These are phyloP conservation scores for Trebouxia sp. DNA, from an alignment of 139 green algal genomes.

Conservation along the genomic window DNA sequence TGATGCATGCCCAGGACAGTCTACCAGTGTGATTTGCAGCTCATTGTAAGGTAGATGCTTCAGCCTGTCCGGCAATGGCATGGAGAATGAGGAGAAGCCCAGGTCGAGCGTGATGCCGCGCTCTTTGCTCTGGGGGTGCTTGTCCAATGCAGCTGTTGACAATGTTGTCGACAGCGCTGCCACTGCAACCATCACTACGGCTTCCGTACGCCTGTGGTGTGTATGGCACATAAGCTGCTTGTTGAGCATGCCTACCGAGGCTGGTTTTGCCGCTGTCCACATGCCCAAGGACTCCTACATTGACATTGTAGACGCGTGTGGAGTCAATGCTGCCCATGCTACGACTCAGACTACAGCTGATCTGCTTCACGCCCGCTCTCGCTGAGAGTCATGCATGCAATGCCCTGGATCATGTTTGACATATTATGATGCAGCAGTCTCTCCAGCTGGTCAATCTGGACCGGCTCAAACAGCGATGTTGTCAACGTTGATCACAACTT, in stretches of 20 bases:
- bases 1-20: constrained; percentile 97
- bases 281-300: constrained; percentile 92
- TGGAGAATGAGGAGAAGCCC: constrained; percentile 90
- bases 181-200: constrained; percentile 54
- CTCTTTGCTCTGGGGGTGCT: constrained; percentile 92
- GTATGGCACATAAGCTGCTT: not conserved
- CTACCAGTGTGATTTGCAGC: constrained; percentile 95
- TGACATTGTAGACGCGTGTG: constrained; percentile 74
- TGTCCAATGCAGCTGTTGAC: constrained; percentile 95
- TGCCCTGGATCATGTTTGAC: no score
- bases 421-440: no score
- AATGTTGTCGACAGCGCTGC: constrained; percentile 85
- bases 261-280: constrained; percentile 96
- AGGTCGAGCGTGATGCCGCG: constrained; percentile 97
- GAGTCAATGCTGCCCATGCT: not conserved
- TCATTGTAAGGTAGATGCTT: constrained; percentile 34
- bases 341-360: no score
- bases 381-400: no score
- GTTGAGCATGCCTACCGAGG: constrained; percentile 63
- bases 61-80: constrained; percentile 32
- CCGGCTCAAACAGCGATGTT: no score
- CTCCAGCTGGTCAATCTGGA: no score
- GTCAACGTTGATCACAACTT: no score
- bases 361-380: no score
- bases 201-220: not conserved